Conservation (phyloP, 805 yeast species). For the Jamesozyma jinghongensis region DNA sequence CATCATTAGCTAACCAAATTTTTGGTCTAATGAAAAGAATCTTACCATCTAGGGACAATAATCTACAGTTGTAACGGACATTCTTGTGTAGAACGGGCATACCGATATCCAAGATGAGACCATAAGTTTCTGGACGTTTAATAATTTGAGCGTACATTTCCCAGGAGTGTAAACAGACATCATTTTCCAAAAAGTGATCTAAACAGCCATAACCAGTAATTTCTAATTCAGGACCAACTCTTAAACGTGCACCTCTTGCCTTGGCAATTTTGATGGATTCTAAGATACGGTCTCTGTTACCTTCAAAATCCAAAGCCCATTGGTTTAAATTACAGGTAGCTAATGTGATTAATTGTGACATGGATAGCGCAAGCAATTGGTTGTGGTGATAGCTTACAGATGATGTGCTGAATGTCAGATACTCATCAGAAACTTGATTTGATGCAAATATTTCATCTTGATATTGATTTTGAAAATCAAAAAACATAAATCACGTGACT, state of each 20-base stretch:
- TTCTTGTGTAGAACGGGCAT: slow-evolving; percentile 87
- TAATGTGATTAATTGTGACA: slow-evolving; percentile 83
- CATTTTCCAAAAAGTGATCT: slow-evolving; percentile 90
- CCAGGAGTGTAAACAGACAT: slow-evolving; percentile 85
- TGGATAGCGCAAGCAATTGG: too few relatives aligned
- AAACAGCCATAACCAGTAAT: slow-evolving; percentile 90
- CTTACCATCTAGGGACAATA: slow-evolving; percentile 68
- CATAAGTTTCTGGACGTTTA: slow-evolving; percentile 56
- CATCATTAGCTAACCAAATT: slow-evolving; percentile 90
- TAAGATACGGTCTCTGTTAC: slow-evolving; percentile 84
- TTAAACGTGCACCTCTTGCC: slow-evolving; percentile 57
- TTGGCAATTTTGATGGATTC: slow-evolving; percentile 76
- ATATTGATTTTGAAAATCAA: too few relatives aligned
- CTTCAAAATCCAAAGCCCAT: slow-evolving; percentile 98
- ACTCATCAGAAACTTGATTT: too few relatives aligned
- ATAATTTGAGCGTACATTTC: slow-evolving; percentile 81
- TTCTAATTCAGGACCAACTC: slow-evolving; percentile 97
- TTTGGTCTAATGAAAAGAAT: slow-evolving; percentile 88
- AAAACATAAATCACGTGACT: too few relatives aligned
- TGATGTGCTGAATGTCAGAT: too few relatives aligned
- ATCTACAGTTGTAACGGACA: slow-evolving; percentile 84
- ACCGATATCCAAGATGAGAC: slow-evolving; percentile 81
- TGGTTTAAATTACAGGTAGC: slow-evolving; percentile 95
- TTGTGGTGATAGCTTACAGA: too few relatives aligned
- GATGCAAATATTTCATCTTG: too few relatives aligned